phyloP scores from a whole-genome alignment of 1,139 yeast species.

The Candida glucosophila region DNA sequence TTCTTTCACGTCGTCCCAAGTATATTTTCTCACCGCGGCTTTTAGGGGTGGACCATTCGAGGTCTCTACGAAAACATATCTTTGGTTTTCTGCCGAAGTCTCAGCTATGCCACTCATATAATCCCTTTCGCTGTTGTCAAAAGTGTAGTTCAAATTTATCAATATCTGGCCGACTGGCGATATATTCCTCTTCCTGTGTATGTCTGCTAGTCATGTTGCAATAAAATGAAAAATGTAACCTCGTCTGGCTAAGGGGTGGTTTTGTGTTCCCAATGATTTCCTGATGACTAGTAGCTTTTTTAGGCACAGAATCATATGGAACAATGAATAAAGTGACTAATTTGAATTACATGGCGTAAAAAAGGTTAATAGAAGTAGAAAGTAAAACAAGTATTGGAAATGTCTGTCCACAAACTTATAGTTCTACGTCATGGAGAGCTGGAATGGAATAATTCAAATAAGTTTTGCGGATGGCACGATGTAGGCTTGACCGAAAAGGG shows the following conservation, averaged over 20 bases:
- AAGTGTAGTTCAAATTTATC: too few species aligned
- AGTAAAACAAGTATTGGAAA: constrained; percentile 1
- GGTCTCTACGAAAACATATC: background rate
- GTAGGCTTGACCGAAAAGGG: constrained; percentile 57
- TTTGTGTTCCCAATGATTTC: too few species aligned
- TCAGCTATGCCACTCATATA: too few species aligned
- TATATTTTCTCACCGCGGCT: constrained; percentile 20
- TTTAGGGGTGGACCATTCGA: constrained; percentile 25
- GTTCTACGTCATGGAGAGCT: constrained; percentile 72
- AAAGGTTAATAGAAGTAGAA: background rate
- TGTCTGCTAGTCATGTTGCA: too few species aligned
- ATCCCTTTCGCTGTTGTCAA: too few species aligned
- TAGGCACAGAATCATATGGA: background rate
- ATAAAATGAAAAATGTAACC: too few species aligned
- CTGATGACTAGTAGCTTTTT: background rate
- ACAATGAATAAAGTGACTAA: background rate
- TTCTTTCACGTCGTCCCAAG: constrained; percentile 27
- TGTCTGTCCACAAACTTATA: constrained; percentile 29
- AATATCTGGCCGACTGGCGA: too few species aligned
- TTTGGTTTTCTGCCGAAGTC: background rate
- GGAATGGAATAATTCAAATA: constrained; percentile 59
- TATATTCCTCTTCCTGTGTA: too few species aligned
- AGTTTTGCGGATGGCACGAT: constrained; percentile 84
- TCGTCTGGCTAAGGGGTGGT: too few species aligned
- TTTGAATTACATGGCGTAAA: background rate